Conservation (phyloP, 148 eudicot genomes). For the Suaeda aralocaspica region DNA sequence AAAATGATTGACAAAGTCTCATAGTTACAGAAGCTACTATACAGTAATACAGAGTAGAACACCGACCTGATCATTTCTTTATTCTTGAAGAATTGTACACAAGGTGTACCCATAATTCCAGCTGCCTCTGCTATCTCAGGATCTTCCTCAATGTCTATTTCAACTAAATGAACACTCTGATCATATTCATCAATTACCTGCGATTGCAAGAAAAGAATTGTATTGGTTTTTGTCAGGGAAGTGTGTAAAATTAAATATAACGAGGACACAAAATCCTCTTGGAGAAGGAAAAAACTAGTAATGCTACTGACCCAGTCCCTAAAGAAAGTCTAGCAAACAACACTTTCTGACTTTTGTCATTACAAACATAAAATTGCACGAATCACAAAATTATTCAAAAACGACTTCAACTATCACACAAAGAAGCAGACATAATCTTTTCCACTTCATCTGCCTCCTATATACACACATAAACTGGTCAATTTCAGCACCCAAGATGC, state of each 20-base stretch:
- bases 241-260: not conserved
- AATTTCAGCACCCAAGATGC: not conserved
- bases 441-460: not conserved
- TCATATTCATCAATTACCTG: slow-evolving; percentile 96
- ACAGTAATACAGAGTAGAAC: not conserved
- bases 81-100: slow-evolving; percentile 96
- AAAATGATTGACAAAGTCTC: not conserved
- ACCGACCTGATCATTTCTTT: slow-evolving; percentile 92
- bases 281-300: not conserved
- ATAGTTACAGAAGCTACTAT: not conserved
- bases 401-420: not conserved
- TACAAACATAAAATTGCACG: not conserved
- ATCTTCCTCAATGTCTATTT: slow-evolving; percentile 95
- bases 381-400: not conserved
- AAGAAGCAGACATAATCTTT: not conserved
- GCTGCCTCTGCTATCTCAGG: slow-evolving; percentile 98
- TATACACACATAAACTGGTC: not conserved
- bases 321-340: too few species aligned
- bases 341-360: not conserved
- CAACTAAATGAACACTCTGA: slow-evolving; percentile 79
- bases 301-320: not conserved
- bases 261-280: not conserved
- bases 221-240: not conserved
- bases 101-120: slow-evolving; percentile 97
- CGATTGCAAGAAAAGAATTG: slow-evolving; percentile 11